Conservation (phyloP, 345 rosid species). For the Ricinus communis region DNA sequence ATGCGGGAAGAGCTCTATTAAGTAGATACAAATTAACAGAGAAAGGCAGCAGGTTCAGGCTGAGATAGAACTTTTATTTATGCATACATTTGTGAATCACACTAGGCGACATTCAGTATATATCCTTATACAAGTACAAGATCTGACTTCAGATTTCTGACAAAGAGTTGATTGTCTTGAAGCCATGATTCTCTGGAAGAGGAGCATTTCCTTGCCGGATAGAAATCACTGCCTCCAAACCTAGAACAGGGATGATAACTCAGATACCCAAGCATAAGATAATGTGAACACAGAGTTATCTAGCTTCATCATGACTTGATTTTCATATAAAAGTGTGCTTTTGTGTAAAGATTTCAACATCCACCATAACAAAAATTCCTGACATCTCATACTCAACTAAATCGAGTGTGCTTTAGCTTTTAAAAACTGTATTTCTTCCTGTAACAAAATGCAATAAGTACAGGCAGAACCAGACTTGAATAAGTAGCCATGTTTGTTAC, state of each 20-base stretch:
- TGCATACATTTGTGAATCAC: not conserved
- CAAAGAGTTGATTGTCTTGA: constrained; percentile 29
- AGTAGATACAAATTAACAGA: not conserved
- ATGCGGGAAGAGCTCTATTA: not conserved
- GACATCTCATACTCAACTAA: too few relatives aligned
- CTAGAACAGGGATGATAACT: not conserved
- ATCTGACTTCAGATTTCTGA: constrained; percentile 22
- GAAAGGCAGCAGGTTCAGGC: not conserved
- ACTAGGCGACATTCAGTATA: too few relatives aligned
- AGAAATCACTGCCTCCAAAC: constrained; percentile 26
- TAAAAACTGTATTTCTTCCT: too few relatives aligned
- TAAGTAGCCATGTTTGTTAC: too few relatives aligned
- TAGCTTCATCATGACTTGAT: too few relatives aligned
- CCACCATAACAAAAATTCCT: too few relatives aligned
- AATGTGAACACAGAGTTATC: too few relatives aligned
- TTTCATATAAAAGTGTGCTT: too few relatives aligned
- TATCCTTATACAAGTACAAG: not conserved
- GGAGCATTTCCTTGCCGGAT: constrained; percentile 28
- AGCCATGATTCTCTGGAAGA: constrained; percentile 32
- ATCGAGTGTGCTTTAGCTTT: too few relatives aligned
- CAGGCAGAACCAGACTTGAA: too few relatives aligned
- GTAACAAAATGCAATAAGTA: too few relatives aligned
- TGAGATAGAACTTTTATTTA: not conserved
- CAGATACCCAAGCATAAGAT: not conserved
- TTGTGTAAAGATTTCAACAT: too few relatives aligned